Base-by-base conservation (phyloP, 768 basidiomycete species). In the Tylopilus vinaceipallidus region DNA sequence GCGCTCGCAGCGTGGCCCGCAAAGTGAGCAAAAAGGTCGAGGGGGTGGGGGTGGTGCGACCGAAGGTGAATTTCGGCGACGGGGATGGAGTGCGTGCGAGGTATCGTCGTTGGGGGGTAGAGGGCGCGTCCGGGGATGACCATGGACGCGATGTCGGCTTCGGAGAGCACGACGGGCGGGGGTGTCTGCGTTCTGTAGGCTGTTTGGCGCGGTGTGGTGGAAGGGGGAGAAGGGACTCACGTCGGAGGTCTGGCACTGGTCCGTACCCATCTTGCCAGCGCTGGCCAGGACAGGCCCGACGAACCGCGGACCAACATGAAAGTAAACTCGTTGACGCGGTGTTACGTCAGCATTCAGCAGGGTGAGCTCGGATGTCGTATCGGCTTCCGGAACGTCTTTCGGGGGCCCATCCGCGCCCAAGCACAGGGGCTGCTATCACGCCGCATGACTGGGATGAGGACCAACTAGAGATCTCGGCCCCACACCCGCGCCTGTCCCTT, bases 11-110 rank as follows among this genome's bases (percentile, higher is more conserved):
- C 84, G 58, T 95, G 93, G 0, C 80, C 66, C 0, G 86, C 85
- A 58, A 98, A 95, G 65, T 90, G 86, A 6, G 85, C 79, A 70
- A 88, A 95, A 52, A 93, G 79, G 58, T 83, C 80, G 42, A 98
- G 82, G 8, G 81, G 77, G 32, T 71, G 65, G 13, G 77, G 72
- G 60, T 83, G 75, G 72, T 95, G 81, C 2, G 91, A 83, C 42
- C 90, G 86, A 66, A 98, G 80, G 60, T 93, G 91, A 52, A 98
- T 75, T 42, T 77, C 75, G 3, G 91, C 93, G 57, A 83, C 88
- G 45, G 94, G 92, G 47, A 91, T 76, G 50, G 71, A 69, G 71
- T 91, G 81, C 10, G 82, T 82, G 5, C 74, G 75, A 1, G 81
- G 77, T 53, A 87, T 84, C 37, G 75, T 72, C 59, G 68, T 74